A percentile compares a stretch with the other conserved stretches of the same genome.
Evolutionary conservation across 2,329 filamentous ascomycete species (phyloP).

Genomic region (Xylariales sp.): DNA sequence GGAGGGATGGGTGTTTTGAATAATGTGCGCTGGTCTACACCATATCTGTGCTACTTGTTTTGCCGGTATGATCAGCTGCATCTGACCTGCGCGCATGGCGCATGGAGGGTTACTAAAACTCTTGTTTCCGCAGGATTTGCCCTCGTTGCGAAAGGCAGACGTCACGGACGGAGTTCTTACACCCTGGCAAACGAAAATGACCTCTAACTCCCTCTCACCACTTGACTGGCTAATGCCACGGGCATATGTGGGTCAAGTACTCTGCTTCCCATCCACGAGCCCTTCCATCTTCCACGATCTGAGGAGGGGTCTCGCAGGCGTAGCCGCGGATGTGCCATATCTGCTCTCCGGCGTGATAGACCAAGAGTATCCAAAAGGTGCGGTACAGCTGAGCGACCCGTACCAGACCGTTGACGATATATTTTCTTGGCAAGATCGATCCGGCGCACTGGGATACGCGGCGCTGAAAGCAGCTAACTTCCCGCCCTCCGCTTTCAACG

Average conservation of each 20-base stretch:
- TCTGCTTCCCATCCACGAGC: slow-evolving; percentile 19
- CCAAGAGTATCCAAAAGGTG: slow-evolving; percentile 6
- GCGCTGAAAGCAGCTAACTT: slow-evolving; percentile 15
- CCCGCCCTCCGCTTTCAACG: slow-evolving; percentile 15
- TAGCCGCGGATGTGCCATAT: slow-evolving; percentile 18
- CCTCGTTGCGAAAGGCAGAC: too few species aligned
- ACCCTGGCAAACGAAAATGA: too few species aligned
- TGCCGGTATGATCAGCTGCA: too few species aligned
- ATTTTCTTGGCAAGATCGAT: slow-evolving; percentile 16
- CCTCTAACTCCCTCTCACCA: too few species aligned
- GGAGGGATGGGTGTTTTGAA: too few species aligned
- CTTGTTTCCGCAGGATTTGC: too few species aligned
- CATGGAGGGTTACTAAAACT: too few species aligned
- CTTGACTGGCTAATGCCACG: slow-evolving; percentile 24
- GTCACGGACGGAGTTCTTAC: too few species aligned
- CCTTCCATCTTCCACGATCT: slow-evolving; percentile 9
- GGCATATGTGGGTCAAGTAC: slow-evolving; percentile 20
- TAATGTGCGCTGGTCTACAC: too few species aligned
- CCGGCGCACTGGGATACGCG: slow-evolving; percentile 14
- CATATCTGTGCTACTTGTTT: too few species aligned
- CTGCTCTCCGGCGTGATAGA: slow-evolving; percentile 16
- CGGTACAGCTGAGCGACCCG: slow-evolving; percentile 11
- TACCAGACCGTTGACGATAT: slow-evolving; percentile 15
- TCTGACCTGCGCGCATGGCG: too few species aligned
- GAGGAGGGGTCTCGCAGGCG: slow-evolving; percentile 11